Percentiles rank a stretch among this genome's conserved stretches.
phyloP scores from a whole-genome alignment of 2,329 filamentous ascomycete species.

The Fusarium penzigii region DNA sequence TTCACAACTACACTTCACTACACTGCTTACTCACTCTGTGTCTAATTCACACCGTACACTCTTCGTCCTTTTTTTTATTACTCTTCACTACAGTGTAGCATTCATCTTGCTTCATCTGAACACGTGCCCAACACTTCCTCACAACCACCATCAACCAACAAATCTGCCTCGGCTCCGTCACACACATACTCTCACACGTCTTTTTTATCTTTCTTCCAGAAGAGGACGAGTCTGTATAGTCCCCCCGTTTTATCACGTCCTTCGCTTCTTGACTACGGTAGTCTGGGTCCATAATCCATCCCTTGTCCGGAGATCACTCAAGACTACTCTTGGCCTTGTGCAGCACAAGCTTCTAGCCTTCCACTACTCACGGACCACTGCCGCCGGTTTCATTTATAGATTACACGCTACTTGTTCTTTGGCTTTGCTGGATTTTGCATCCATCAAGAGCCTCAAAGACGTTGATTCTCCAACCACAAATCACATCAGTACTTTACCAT shows the following conservation, averaged over 20 bases:
- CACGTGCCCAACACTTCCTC: conserved; percentile 2
- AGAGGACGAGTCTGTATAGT: too few species aligned
- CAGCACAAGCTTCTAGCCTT: background rate
- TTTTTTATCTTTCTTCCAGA: background rate
- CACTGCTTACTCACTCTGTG: conserved; percentile 4
- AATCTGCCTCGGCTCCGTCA: conserved; percentile 9
- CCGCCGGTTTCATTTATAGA: background rate
- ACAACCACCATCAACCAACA: background rate
- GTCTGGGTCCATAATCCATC: background rate
- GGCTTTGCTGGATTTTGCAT: background rate
- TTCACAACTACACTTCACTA: background rate
- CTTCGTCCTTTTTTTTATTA: conserved; percentile 2
- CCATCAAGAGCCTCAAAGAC: background rate
- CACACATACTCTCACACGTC: conserved; percentile 2
- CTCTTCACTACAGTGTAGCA: conserved; percentile 1
- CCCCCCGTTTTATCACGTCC: background rate
- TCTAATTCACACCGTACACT: background rate
- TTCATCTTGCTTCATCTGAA: background rate
- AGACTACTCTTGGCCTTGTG: background rate
- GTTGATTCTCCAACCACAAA: background rate
- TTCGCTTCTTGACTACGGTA: background rate
- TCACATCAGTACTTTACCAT: conserved; percentile 37
- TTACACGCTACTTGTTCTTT: background rate
- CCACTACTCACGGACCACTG: background rate
- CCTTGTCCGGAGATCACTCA: background rate